Evolutionary conservation across 108 stramenopile species (phyloP).

Genomic region (Parmales sp.): DNA sequence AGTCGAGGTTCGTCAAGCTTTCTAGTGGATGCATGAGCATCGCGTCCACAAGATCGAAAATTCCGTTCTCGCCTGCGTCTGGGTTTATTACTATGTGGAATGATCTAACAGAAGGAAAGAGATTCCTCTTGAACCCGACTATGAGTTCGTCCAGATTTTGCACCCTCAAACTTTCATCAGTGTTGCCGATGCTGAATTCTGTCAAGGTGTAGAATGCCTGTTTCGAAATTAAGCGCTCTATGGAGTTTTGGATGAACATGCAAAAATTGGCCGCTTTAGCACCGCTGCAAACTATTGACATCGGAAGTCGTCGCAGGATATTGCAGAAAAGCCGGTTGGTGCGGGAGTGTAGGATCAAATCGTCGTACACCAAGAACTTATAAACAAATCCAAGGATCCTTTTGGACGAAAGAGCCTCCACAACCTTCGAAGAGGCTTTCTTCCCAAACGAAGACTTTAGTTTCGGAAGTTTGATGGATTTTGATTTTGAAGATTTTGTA

Average conservation of each 20-base stretch:
- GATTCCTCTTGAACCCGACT: neutral
- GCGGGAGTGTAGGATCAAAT: neutral
- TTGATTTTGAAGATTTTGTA: neutral
- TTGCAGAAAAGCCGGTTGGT: neutral
- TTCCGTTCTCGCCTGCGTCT: constrained; percentile 1
- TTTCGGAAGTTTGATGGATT: neutral
- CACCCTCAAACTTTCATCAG: neutral
- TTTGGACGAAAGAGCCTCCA: neutral
- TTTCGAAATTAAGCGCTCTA: neutral
- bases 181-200: neutral
- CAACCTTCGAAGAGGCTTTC: neutral
- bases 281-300: neutral
- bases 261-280: neutral
- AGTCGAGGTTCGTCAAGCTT: neutral
- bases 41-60: neutral
- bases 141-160: neutral
- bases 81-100: neutral
- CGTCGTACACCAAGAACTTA: neutral
- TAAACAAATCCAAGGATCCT: neutral
- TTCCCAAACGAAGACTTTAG: neutral
- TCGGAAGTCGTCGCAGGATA: neutral
- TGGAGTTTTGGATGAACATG: neutral
- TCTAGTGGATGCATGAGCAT: neutral
- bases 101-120: neutral
- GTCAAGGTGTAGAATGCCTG: too few species aligned